Percentiles rank a stretch among this genome's conserved stretches.
Evolutionary conservation across 2,329 filamentous ascomycete species (phyloP).

Genomic region (Talaromyces sp.): DNA sequence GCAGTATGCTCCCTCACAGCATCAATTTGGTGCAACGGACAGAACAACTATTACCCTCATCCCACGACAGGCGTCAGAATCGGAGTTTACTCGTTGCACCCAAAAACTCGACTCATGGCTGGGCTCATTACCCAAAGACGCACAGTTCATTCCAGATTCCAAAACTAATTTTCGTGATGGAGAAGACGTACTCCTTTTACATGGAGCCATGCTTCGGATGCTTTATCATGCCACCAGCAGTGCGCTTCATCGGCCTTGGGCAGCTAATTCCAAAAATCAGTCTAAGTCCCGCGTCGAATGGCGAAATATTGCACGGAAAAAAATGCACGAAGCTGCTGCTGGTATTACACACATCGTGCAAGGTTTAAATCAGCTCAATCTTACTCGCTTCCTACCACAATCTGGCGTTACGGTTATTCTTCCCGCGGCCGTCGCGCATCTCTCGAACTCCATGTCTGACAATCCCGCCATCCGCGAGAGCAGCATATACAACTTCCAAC

Average conservation of each 20-base stretch:
- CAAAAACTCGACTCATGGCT: constrained; percentile 75
- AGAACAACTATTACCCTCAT: constrained; percentile 79
- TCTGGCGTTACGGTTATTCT: constrained; percentile 84
- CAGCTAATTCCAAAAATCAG: constrained; percentile 59
- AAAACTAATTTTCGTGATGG: constrained; percentile 59
- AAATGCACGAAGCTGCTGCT: constrained; percentile 78
- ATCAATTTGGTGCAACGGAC: constrained; percentile 68
- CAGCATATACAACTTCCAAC: constrained; percentile 74
- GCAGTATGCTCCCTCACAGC: constrained; percentile 83
- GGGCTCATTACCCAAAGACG: constrained; percentile 67
- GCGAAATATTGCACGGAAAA: constrained; percentile 72
- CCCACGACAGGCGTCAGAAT: constrained; percentile 78
- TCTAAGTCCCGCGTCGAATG: constrained; percentile 53
- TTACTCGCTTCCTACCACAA: constrained; percentile 77
- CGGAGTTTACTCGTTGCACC: constrained; percentile 74
- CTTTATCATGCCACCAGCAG: constrained; percentile 89
- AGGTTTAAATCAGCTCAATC: constrained; percentile 68
- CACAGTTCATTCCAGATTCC: constrained; percentile 66
- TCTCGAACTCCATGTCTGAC: constrained; percentile 81
- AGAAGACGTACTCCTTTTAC: constrained; percentile 59
- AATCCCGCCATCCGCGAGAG: constrained; percentile 68
- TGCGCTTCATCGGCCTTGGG: constrained; percentile 82
- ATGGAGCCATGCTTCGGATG: constrained; percentile 84
- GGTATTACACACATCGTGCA: constrained; percentile 80
- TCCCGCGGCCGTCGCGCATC: constrained; percentile 84